Percentiles rank a stretch among this genome's conserved stretches.
Evolutionary conservation across 306 rosid species (phyloP).

Genomic region (Lablab purpureus): DNA sequence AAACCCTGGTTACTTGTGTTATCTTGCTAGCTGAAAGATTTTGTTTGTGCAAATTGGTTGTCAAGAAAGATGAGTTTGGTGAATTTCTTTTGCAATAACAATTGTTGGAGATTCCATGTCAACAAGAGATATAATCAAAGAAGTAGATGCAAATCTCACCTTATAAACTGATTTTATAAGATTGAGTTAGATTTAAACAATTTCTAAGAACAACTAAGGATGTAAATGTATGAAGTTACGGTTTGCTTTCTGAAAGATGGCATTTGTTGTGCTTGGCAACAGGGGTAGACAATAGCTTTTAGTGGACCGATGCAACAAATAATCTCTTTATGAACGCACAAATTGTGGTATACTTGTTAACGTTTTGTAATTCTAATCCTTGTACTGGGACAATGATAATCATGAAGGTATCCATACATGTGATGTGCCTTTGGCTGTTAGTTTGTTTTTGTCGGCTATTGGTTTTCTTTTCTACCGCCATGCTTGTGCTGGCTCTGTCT

Average conservation of each 20-base stretch:
- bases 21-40: not conserved
- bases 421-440: constrained; percentile 13
- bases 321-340: not conserved
- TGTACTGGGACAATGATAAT: not conserved
- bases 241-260: not conserved
- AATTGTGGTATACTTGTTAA: not conserved
- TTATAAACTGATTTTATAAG: too few relatives aligned
- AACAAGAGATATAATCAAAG: too few relatives aligned
- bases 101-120: too few relatives aligned
- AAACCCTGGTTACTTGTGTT: not conserved
- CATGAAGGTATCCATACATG: constrained; percentile 23
- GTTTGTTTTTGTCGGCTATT: constrained; percentile 15
- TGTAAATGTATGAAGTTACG: not conserved
- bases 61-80: not conserved
- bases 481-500: not conserved
- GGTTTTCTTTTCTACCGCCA: constrained; percentile 22
- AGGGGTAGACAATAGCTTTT: not conserved
- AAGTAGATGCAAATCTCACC: too few relatives aligned
- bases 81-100: not conserved
- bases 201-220: too few relatives aligned
- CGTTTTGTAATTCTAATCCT: not conserved
- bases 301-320: not conserved
- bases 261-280: not conserved
- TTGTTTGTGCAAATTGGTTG: not conserved
- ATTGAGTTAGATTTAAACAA: too few relatives aligned